Percentiles rank a stretch among this genome's conserved stretches.
Conservation (phyloP, 1,139 yeast genomes). For the Kurtzmaniella natalensis region DNA sequence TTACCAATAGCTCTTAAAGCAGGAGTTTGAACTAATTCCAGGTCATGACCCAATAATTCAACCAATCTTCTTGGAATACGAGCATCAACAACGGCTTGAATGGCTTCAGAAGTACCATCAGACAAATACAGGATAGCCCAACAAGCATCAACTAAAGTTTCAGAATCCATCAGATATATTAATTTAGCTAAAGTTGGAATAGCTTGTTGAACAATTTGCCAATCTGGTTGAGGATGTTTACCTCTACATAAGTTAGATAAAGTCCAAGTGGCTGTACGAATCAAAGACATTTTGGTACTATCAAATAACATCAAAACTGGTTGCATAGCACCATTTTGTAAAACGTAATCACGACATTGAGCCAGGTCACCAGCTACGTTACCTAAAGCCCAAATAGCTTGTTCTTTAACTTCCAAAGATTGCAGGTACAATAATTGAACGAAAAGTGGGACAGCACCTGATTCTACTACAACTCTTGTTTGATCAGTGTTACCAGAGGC, state of each 20-base stretch:
- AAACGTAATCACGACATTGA: constrained; percentile 81
- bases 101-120: constrained; percentile 89
- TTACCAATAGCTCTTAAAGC: constrained; percentile 97
- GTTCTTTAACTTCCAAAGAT: constrained; percentile 91
- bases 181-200: constrained; percentile 90
- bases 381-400: constrained; percentile 99
- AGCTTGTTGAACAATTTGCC: constrained; percentile 82
- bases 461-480: constrained; percentile 84
- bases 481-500: constrained; percentile 94
- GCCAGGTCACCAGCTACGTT: constrained; percentile 98
- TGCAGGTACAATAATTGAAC: constrained; percentile 76
- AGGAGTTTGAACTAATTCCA: constrained; percentile 90
- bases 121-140: constrained; percentile 97
- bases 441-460: constrained; percentile 90
- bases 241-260: constrained; percentile 95
- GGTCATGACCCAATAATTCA: constrained; percentile 78
- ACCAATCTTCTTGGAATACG: constrained; percentile 93
- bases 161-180: constrained; percentile 86
- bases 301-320: constrained; percentile 79
- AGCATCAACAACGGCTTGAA: constrained; percentile 95
- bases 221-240: constrained; percentile 92
- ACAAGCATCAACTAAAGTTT: constrained; percentile 93
- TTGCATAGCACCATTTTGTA: constrained; percentile 80
- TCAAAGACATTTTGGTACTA: constrained; percentile 77
- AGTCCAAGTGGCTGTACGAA: constrained; percentile 98